A percentile compares a stretch with the other conserved stretches of the same genome.
Conservation (phyloP, 176 grass and related monocot genomes). For the Cenchrus purpureus region DNA sequence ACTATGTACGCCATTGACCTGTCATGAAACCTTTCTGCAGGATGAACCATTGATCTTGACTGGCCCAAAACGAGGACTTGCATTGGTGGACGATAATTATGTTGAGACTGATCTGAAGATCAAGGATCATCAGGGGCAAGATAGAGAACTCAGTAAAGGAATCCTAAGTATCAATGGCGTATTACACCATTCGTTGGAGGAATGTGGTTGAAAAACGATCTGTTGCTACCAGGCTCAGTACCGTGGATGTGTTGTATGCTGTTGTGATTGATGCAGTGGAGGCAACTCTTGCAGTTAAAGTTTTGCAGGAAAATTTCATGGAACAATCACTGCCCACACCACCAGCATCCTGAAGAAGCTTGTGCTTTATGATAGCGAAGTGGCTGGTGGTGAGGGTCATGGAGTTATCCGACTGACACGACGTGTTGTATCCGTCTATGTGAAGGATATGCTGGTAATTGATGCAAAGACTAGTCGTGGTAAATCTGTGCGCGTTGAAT, state of each 20-base stretch:
- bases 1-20: not conserved
- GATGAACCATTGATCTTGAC: conserved; percentile 16
- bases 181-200: not conserved
- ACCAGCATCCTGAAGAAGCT: not conserved
- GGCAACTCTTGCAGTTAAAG: not conserved
- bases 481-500: not conserved
- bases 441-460: not conserved
- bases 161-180: not conserved
- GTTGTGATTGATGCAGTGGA: not conserved
- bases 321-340: not conserved
- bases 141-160: conserved; percentile 23
- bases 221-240: conserved; percentile 24
- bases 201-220: not conserved
- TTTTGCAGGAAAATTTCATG: not conserved
- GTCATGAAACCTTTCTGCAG: not conserved
- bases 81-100: not conserved
- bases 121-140: conserved; percentile 6
- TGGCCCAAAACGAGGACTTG: not conserved
- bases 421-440: not conserved
- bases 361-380: not conserved
- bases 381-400: not conserved
- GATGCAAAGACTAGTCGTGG: too few relatives aligned
- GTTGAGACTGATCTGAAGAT: conserved; percentile 10
- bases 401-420: not conserved
- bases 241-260: not conserved